Evolutionary conservation across 2,329 filamentous ascomycete species (phyloP).

Genomic region (Waltergamsia citrina): DNA sequence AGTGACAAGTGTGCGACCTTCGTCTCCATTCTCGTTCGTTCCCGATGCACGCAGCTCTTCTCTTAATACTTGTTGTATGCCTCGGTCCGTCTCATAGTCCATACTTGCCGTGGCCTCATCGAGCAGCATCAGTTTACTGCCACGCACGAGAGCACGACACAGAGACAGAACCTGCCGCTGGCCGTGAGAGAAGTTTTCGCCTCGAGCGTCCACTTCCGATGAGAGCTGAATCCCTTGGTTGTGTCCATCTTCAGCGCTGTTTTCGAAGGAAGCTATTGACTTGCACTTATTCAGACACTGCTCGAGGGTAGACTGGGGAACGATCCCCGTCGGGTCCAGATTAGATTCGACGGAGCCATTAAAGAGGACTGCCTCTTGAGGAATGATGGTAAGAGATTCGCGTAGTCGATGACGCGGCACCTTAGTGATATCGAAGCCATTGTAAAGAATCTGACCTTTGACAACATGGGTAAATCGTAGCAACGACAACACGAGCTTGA

Average conservation of each 20-base stretch:
- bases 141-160: slow-evolving; percentile 43
- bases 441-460: slow-evolving; percentile 42
- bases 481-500: slow-evolving; percentile 43
- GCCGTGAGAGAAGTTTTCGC: slow-evolving; percentile 47
- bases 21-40: slow-evolving; percentile 15
- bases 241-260: slow-evolving; percentile 9
- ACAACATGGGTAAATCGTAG: slow-evolving; percentile 43
- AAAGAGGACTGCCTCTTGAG: slow-evolving; percentile 49
- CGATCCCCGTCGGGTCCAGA: slow-evolving; percentile 53
- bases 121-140: slow-evolving; percentile 44
- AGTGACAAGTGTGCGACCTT: slow-evolving; percentile 46
- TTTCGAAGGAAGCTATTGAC: slow-evolving; percentile 41
- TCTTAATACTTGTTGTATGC: slow-evolving; percentile 43
- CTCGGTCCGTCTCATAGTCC: slow-evolving; percentile 47
- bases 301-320: slow-evolving; percentile 42
- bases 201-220: slow-evolving; percentile 39
- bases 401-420: slow-evolving; percentile 40
- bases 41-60: slow-evolving; percentile 23
- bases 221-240: slow-evolving; percentile 21
- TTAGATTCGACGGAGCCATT: slow-evolving; percentile 44
- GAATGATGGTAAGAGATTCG: slow-evolving; percentile 46
- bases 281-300: slow-evolving; percentile 54
- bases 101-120: slow-evolving; percentile 53
- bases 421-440: slow-evolving; percentile 45
- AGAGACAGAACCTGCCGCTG: slow-evolving; percentile 49